Evolutionary conservation across 495 filamentous ascomycete genomes (phyloP), one percentile per base, ranked within the genome.

Genomic region (Penicillium atrosanguineum): DNA sequence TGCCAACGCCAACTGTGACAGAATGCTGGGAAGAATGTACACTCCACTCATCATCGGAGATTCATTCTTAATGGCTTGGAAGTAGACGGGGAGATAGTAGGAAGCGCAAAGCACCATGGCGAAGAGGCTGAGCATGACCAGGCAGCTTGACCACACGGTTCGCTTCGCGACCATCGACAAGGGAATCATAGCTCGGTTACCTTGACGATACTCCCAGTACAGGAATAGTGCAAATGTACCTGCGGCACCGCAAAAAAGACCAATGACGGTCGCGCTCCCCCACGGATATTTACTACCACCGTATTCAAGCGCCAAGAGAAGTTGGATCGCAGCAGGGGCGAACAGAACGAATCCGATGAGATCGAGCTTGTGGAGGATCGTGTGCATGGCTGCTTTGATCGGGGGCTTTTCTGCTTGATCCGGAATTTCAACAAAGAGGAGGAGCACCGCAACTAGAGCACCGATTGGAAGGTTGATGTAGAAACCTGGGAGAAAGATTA

Each of bases 381-480:
- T 61, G 0, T 63, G 53, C 21, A 71, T 58, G 3, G 67, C 50
- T n/a, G 62, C 51, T 18, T 66, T 62, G 29, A 73, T 53, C 39
- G 65, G 65, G 36, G 78, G 69, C 46, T 78, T 79, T 31, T 53
- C 41, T 4, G 59, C 67, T 15, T 73, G 55, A 46, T 76, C 62
- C 4, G 84, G 82, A 6, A 83, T 71, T 6, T 71, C 59, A 52
- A 82, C 59, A 52, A 83, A 69, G 16, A 84, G 37, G 12, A 72
- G 46, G 18, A 84, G 56, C 7, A 75, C 16, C 7, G 67, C 74
- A 2, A 77, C 72, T 12, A 83, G 45, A 4, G 55, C 82, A 14
- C 83, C 83, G 39, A 86, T 71, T 0, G 83, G 83, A 20, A 87
- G 72, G 59, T 87, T 88, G 50, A 87, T 79, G 56, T 83, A 87